Base-by-base conservation (phyloP, 2,329 filamentous ascomycete genomes). In the Arthrobotrys entomopaga region DNA sequence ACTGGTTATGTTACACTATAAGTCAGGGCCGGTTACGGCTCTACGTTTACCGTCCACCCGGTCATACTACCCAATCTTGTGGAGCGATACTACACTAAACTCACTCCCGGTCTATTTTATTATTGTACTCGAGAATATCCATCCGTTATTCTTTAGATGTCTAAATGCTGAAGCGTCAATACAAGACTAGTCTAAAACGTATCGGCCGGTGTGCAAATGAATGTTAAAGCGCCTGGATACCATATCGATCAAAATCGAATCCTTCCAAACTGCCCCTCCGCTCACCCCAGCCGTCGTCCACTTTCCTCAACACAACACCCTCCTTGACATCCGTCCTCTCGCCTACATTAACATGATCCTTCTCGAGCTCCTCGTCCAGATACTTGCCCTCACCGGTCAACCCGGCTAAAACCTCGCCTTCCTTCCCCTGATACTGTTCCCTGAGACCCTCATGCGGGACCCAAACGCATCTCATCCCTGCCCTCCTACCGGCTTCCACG, bases 401-500 rank as follows among this genome's bases (percentile, higher is more conserved):
- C 0, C 93, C 95, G 0, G 95, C 94, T 20, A 99, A 83, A 1
- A 99, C 92, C 80, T 93, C 87, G 10, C 86, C 86, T 83, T 97
- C 92, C 49, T 89, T 86, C 0, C 91, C 93, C 46, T 59, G 83
- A 78, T 91, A 96, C 81, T 94, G 91, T 60, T 87, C 84, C 82
- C 90, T 85, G 60, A 99, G 83, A 79, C 88, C 91, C 0, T 88
- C 87, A 82, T 98, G 93, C 22, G 95, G 95, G 78, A 88, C 90
- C 95, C 95, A 99, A 0, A 97, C 85, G 11, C 96, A 93, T 77
- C 94, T 88, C 94, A 98, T 98, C 0, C 94, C 94, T 0, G 95
- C 95, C 77, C 95, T 87, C 61, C 95, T 85, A 3, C 93, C 95
- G 1, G 92, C 88, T 82, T 99, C 95, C 1, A 97, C 92, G 2